A percentile compares a stretch with the other conserved stretches of the same genome.
Conservation (phyloP, 2,329 filamentous ascomycete species). For the Colletotrichum sp. region DNA sequence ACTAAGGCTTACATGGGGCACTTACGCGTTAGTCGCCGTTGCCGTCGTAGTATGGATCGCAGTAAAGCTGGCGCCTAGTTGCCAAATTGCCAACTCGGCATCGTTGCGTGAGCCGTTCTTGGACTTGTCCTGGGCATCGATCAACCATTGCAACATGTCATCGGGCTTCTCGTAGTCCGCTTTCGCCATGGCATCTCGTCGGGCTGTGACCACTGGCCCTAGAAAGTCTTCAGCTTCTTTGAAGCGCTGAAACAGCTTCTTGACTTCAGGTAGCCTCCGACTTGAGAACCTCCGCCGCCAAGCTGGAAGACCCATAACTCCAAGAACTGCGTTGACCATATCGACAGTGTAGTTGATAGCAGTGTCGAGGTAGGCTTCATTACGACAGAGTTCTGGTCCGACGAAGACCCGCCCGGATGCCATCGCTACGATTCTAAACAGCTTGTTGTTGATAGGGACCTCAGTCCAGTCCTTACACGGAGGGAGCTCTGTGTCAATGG, state of each 20-base stretch:
- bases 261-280: slow-evolving; percentile 35
- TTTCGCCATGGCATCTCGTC: slow-evolving; percentile 23
- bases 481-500: slow-evolving; percentile 37
- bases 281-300: slow-evolving; percentile 39
- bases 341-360: slow-evolving; percentile 54
- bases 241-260: slow-evolving; percentile 33
- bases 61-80: slow-evolving; percentile 50
- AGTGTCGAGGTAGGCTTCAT: slow-evolving; percentile 48
- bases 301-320: slow-evolving; percentile 24
- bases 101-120: slow-evolving; percentile 36
- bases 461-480: slow-evolving; percentile 42
- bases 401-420: slow-evolving; percentile 53
- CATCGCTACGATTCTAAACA: slow-evolving; percentile 51
- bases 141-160: slow-evolving; percentile 54
- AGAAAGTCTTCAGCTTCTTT: slow-evolving; percentile 38
- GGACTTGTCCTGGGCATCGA: slow-evolving; percentile 34
- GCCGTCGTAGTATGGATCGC: slow-evolving; percentile 57
- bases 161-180: slow-evolving; percentile 37
- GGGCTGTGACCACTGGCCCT: slow-evolving; percentile 35
- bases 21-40: slow-evolving; percentile 47
- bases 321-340: slow-evolving; percentile 38
- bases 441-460: slow-evolving; percentile 40
- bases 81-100: slow-evolving; percentile 42
- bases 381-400: slow-evolving; percentile 49
- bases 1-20: fast-evolving